These are phyloP conservation scores for Backusella westeae DNA, from an alignment of 192 early-diverging fungal species.

Conservation along the genomic window DNA sequence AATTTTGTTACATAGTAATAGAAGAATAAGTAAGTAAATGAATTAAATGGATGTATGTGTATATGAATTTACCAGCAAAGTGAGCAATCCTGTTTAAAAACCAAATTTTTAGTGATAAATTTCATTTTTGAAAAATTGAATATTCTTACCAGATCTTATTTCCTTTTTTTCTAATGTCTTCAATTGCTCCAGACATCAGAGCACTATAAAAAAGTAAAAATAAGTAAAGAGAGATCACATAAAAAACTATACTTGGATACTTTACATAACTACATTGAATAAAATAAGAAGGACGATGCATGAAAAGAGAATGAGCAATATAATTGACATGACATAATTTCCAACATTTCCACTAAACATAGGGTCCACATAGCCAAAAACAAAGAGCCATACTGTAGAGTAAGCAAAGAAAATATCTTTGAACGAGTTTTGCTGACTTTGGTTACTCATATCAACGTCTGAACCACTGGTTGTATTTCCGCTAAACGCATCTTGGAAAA, in stretches of 20 bases:
- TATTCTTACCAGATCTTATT: background rate
- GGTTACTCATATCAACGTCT: background rate
- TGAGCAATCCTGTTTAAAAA: background rate
- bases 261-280: slow-evolving; percentile 21
- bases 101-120: background rate
- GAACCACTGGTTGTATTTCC: background rate
- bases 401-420: background rate
- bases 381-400: slow-evolving; percentile 2
- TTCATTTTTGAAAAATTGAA: background rate
- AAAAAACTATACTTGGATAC: background rate
- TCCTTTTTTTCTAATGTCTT: background rate
- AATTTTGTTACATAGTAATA: background rate
- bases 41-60: background rate
- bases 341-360: background rate
- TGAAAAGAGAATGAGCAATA: background rate
- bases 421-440: background rate
- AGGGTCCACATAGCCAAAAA: slow-evolving; percentile 1
- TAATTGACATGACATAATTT: background rate
- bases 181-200: background rate
- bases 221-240: background rate
- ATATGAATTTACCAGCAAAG: background rate
- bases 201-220: background rate
- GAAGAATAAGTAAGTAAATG: background rate
- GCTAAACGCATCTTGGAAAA: background rate
- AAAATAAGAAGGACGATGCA: background rate